These are phyloP conservation scores for Stropharia rugosoannulata DNA, from an alignment of 768 basidiomycete genomes.

Conservation along the genomic window DNA sequence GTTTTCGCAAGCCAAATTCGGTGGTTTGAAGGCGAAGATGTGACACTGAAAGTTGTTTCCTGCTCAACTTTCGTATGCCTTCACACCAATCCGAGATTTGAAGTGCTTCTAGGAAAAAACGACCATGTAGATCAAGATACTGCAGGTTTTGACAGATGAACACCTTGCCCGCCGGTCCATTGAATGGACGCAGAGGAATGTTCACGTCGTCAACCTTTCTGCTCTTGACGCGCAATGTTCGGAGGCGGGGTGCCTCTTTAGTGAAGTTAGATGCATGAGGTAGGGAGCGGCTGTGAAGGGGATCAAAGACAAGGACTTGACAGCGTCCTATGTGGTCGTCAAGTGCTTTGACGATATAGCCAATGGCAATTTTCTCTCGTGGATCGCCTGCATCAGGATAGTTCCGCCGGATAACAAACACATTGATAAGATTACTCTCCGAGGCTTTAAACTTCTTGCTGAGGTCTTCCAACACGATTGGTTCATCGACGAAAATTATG, in stretches of 20 bases:
- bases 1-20: constrained; percentile 3
- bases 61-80: constrained; percentile 3
- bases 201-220: neutral
- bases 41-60: constrained; percentile 13
- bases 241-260: constrained; percentile 7
- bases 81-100: constrained; percentile 8
- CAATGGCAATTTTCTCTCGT: constrained; percentile 2
- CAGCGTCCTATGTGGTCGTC: constrained; percentile 11
- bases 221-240: constrained; percentile 10
- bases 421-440: constrained; percentile 6
- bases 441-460: constrained; percentile 1
- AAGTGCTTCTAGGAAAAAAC: constrained; percentile 11
- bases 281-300: constrained; percentile 13
- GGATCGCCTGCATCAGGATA: constrained; percentile 8
- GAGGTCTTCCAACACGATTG: constrained; percentile 1
- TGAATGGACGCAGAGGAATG: too few species aligned
- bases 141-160: constrained; percentile 12
- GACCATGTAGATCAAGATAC: constrained; percentile 13
- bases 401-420: constrained; percentile 11
- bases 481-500: constrained; percentile 12
- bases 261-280: constrained; percentile 12
- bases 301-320: constrained; percentile 14
- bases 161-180: too few species aligned
- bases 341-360: constrained; percentile 3
- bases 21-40: constrained; percentile 1